These are phyloP conservation scores for Ceratocystis cacaofunesta DNA, from an alignment of 2,329 filamentous ascomycete genomes.

Conservation along the genomic window DNA sequence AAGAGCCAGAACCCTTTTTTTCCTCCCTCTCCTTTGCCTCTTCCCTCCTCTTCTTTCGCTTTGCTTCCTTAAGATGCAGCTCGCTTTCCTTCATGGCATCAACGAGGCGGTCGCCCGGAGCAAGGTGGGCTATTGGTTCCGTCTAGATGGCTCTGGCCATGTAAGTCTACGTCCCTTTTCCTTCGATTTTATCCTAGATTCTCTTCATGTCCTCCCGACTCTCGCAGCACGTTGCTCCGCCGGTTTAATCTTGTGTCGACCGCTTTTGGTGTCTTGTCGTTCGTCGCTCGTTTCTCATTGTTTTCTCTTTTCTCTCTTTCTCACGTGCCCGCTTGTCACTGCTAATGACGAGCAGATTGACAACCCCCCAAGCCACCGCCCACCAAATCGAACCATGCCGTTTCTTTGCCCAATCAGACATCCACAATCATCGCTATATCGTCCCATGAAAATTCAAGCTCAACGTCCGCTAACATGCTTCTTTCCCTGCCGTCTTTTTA, in stretches of 20 bases:
- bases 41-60: conserved; percentile 20
- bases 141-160: conserved; percentile 68
- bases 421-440: background rate
- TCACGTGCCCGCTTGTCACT: background rate
- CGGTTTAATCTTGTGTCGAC: background rate
- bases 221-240: background rate
- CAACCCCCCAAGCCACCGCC: background rate
- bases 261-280: background rate
- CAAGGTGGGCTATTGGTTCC: conserved; percentile 57
- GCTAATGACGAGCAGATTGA: background rate
- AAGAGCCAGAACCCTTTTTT: background rate
- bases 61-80: conserved; percentile 35
- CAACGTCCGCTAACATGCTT: background rate
- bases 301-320: conserved; percentile 5
- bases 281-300: background rate
- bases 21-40: conserved; percentile 1
- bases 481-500: conserved; percentile 22
- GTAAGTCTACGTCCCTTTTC: conserved; percentile 35
- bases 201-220: background rate
- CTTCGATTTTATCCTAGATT: background rate
- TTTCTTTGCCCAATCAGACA: background rate
- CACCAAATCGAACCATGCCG: background rate
- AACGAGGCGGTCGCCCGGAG: conserved; percentile 48
- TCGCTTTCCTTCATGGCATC: conserved; percentile 38
- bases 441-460: background rate